A percentile compares a stretch with the other conserved stretches of the same genome.
Conservation (phyloP, 2,329 filamentous ascomycete species). For the Lachnellula suecica region DNA sequence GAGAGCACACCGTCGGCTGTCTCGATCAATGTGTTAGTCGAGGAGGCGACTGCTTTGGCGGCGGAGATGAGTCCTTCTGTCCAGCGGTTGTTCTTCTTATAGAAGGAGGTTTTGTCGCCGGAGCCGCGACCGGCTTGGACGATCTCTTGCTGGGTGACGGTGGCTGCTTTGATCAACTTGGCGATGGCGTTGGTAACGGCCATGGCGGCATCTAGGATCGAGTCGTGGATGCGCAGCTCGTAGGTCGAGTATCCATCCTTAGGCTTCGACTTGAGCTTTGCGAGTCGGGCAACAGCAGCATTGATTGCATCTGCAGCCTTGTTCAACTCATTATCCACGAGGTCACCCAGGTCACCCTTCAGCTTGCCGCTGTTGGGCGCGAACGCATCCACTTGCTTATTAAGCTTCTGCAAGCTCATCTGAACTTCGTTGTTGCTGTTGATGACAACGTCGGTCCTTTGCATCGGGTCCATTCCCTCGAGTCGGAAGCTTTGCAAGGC, state of each 20-base stretch:
- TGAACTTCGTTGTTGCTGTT: constrained; percentile 97
- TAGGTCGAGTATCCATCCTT: constrained; percentile 93
- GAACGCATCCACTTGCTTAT: constrained; percentile 89
- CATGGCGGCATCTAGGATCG: constrained; percentile 87
- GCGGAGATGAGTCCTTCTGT: constrained; percentile 96
- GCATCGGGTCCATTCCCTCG: constrained; percentile 83
- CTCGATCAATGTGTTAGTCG: constrained; percentile 95
- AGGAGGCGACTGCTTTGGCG: constrained; percentile 90
- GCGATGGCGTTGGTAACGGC: constrained; percentile 94
- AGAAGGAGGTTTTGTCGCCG: constrained; percentile 88
- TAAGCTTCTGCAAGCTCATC: constrained; percentile 88
- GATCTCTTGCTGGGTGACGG: constrained; percentile 91
- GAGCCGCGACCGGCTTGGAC: constrained; percentile 88
- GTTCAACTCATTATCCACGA: constrained; percentile 87
- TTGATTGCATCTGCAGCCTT: constrained; percentile 96
- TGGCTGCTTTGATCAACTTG: constrained; percentile 91
- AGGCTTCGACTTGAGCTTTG: constrained; percentile 95
- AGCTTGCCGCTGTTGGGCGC: constrained; percentile 85
- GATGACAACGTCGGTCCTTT: constrained; percentile 96
- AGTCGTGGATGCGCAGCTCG: constrained; percentile 93
- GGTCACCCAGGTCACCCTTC: constrained; percentile 84
- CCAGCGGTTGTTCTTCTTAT: constrained; percentile 99
- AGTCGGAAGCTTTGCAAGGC: constrained; percentile 90
- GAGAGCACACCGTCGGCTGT: constrained; percentile 95
- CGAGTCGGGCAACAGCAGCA: constrained; percentile 82